These are phyloP conservation scores for Stipa capillata DNA, from an alignment of 176 grass and related monocot species.

Conservation along the genomic window DNA sequence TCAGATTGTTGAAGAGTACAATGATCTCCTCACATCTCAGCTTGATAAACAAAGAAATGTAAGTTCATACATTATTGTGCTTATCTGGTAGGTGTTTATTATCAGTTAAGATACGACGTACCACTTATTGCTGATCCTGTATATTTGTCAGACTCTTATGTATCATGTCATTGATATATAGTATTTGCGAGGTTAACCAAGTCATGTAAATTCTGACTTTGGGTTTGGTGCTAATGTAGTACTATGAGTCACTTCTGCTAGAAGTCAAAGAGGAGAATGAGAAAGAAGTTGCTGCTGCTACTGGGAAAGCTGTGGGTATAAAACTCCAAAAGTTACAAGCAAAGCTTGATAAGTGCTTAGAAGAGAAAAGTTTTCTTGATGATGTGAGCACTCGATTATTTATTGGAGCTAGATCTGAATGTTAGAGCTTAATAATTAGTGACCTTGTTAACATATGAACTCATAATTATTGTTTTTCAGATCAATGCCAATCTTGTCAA, in stretches of 20 bases:
- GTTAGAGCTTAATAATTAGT: not conserved
- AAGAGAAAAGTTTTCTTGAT: conserved; percentile 78
- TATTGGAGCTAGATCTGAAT: conserved; percentile 9
- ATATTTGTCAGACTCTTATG: not conserved
- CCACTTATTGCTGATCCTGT: not conserved
- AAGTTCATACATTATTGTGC: conserved; percentile 17
- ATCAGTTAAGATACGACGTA: not conserved
- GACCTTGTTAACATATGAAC: not conserved
- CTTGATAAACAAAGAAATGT: conserved; percentile 99
- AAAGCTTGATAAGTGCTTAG: conserved; percentile 52
- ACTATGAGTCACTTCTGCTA: conserved; percentile 73
- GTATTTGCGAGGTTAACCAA: not conserved
- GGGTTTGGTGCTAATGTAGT: conserved; percentile 43
- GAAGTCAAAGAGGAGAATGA: conserved; percentile 78
- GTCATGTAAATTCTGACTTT: conserved; percentile 11
- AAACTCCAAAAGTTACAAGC: conserved; percentile 61
- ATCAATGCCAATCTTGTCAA: conserved; percentile 76
- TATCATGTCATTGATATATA: not conserved
- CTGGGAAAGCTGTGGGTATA: conserved; percentile 40
- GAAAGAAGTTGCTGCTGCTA: conserved; percentile 49
- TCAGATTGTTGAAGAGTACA: conserved; percentile 88
- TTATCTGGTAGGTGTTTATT: not conserved
- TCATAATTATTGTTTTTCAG: conserved; percentile 15
- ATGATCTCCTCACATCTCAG: conserved; percentile 86
- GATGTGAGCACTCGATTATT: conserved; percentile 43